These are phyloP conservation scores for Fusarium protoensiforme DNA, from an alignment of 2,329 filamentous ascomycete genomes.

Conservation along the genomic window DNA sequence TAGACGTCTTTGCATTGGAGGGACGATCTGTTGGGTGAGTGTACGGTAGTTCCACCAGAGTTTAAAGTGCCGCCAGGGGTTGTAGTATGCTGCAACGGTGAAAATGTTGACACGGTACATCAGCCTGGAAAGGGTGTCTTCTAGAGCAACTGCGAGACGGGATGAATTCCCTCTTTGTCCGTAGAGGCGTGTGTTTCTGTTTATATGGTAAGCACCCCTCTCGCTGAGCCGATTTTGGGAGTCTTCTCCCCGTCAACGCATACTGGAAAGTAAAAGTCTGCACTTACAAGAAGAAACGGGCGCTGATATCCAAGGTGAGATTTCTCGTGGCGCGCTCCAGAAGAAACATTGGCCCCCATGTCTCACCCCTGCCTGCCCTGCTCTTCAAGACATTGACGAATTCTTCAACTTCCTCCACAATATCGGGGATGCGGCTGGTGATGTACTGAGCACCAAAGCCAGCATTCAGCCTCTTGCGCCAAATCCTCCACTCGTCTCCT, in stretches of 20 bases:
- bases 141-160: slow-evolving; percentile 7
- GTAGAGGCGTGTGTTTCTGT: slow-evolving; percentile 20
- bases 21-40: slow-evolving; percentile 9
- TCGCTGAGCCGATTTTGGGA: neutral
- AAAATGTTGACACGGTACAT: slow-evolving; percentile 19
- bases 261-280: neutral
- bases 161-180: slow-evolving; percentile 24
- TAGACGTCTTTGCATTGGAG: slow-evolving; percentile 14
- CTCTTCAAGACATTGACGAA: slow-evolving; percentile 43
- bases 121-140: slow-evolving; percentile 18
- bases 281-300: slow-evolving; percentile 47
- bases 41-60: slow-evolving; percentile 30
- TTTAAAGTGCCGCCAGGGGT: slow-evolving; percentile 30
- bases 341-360: slow-evolving; percentile 36
- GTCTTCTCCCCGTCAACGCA: neutral
- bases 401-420: slow-evolving; percentile 51
- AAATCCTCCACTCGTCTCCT: slow-evolving; percentile 43
- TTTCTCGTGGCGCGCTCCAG: slow-evolving; percentile 51
- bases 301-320: slow-evolving; percentile 55
- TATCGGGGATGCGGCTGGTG: slow-evolving; percentile 47
- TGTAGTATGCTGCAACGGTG: slow-evolving; percentile 20
- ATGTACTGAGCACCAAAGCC: slow-evolving; percentile 53
- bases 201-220: neutral
- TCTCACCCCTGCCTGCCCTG: slow-evolving; percentile 9
- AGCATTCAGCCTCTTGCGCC: slow-evolving; percentile 48